A percentile compares a stretch with the other conserved stretches of the same genome.
Evolutionary conservation across 768 basidiomycete species (phyloP).

Genomic region (Daedaleopsis sinensis): DNA sequence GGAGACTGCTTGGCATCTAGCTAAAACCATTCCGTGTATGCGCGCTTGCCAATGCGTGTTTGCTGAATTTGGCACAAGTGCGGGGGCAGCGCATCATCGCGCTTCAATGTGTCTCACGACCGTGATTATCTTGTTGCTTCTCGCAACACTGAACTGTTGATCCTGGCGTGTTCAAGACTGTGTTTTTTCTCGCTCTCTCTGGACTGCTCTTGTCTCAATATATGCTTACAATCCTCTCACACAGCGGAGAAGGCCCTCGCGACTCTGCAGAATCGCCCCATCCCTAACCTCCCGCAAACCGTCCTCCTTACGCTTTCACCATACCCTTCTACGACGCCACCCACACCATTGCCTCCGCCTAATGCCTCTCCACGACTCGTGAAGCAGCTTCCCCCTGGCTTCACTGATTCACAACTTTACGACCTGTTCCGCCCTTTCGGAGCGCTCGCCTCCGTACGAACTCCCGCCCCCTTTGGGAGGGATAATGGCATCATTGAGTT

Average conservation of each 20-base stretch:
- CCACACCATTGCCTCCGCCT: conserved; percentile 74
- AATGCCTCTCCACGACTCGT: conserved; percentile 79
- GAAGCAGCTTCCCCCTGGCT: conserved; percentile 77
- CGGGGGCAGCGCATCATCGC: neutral
- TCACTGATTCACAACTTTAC: conserved; percentile 74
- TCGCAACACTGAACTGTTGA: neutral
- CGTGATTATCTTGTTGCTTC: neutral
- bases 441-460: conserved; percentile 76
- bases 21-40: neutral
- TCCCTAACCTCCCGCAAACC: conserved; percentile 61
- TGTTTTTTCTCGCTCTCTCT: too few relatives aligned
- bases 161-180: neutral
- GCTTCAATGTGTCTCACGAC: neutral
- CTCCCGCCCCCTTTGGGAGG: conserved; percentile 73
- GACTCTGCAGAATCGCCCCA: conserved; percentile 74
- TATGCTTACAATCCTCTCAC: conserved; percentile 1
- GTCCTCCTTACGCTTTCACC: conserved; percentile 75
- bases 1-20: neutral
- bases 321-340: conserved; percentile 78
- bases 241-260: conserved; percentile 89
- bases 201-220: conserved; percentile 6
- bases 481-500: conserved; percentile 84
- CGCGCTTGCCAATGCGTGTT: neutral
- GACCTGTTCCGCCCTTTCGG: conserved; percentile 86
- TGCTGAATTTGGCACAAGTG: neutral